A percentile compares a stretch with the other conserved stretches of the same genome.
phyloP scores from a whole-genome alignment of 176 grass and related monocot species.

The Stipa capillata region DNA sequence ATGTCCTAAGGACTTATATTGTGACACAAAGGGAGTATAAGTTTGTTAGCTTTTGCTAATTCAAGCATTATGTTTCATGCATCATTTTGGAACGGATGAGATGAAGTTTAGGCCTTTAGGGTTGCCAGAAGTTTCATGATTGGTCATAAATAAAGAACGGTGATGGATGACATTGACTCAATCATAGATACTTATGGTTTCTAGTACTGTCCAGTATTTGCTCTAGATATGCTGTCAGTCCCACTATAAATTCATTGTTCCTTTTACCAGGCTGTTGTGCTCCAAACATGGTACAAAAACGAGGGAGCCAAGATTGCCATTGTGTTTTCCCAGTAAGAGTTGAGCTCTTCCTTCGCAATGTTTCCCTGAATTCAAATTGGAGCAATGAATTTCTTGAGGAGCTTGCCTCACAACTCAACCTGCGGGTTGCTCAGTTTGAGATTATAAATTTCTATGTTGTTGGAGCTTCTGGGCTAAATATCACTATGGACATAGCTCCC shows the following conservation, averaged over 20 bases:
- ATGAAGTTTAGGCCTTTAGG: background rate
- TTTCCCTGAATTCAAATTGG: conserved; percentile 83
- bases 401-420: conserved; percentile 65
- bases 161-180: background rate
- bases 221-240: background rate
- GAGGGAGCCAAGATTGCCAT: conserved; percentile 50
- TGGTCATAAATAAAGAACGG: background rate
- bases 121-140: background rate
- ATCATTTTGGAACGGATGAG: background rate
- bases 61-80: background rate
- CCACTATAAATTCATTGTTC: background rate
- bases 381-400: conserved; percentile 80
- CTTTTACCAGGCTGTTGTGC: conserved; percentile 66
- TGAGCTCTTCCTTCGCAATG: conserved; percentile 90
- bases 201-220: background rate
- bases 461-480: conserved; percentile 92
- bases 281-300: conserved; percentile 76
- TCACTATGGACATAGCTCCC: conserved; percentile 94
- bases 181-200: background rate
- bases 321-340: conserved; percentile 92
- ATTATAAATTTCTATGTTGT: conserved; percentile 98
- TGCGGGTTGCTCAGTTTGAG: conserved; percentile 65
- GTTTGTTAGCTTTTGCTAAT: background rate
- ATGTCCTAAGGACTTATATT: too few relatives aligned
- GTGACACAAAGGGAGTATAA: too few relatives aligned